phyloP scores from a whole-genome alignment of 441 rosid species.

The Sinapis alba region DNA sequence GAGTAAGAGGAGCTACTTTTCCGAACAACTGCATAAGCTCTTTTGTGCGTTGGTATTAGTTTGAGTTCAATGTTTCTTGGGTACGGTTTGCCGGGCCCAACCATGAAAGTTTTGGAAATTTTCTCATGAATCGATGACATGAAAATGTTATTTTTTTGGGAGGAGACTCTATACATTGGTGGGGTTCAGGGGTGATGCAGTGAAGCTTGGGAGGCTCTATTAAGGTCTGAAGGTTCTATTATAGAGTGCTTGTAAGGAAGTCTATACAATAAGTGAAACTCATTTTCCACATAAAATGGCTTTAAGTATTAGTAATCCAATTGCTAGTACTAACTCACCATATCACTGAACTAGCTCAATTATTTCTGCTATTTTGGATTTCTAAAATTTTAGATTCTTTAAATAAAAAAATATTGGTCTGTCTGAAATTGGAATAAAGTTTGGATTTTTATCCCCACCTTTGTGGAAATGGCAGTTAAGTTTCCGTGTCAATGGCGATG shows the following conservation, averaged over 20 bases:
- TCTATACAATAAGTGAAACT: neutral
- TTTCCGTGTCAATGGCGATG: constrained; percentile 27
- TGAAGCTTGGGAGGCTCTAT: neutral
- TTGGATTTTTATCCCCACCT: constrained; percentile 1
- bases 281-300: neutral
- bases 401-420: neutral
- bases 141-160: neutral
- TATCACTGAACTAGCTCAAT: neutral
- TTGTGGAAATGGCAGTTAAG: constrained; percentile 15
- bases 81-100: neutral
- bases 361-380: neutral
- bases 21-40: neutral
- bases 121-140: neutral
- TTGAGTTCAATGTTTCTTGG: neutral
- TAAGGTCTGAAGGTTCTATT: constrained; percentile 1
- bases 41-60: neutral
- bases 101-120: constrained; percentile 14
- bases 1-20: neutral
- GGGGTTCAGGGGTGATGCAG: neutral
- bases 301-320: neutral
- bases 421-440: constrained; percentile 17
- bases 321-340: neutral
- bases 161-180: neutral
- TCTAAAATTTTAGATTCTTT: neutral
- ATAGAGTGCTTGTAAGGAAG: neutral